A percentile compares a stretch with the other conserved stretches of the same genome.
phyloP scores from a whole-genome alignment of 495 filamentous ascomycete species.

The Aspergillus cavernicola region DNA sequence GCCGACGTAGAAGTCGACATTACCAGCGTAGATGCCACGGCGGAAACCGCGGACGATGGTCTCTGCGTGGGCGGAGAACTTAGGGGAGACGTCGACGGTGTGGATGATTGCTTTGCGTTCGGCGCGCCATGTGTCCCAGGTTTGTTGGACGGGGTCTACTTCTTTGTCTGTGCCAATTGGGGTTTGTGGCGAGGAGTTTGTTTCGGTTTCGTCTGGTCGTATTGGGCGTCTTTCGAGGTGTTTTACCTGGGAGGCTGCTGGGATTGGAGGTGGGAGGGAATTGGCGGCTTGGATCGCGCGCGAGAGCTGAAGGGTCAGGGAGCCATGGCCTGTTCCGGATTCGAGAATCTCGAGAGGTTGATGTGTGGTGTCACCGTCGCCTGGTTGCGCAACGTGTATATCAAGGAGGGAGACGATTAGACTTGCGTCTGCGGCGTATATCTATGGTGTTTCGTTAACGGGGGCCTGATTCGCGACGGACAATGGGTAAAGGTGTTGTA shows the following conservation, averaged over 20 bases:
- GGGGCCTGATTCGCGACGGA: neutral
- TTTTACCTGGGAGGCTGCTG: conserved; percentile 34
- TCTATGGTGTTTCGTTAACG: conserved; percentile 43
- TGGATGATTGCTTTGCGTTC: conserved; percentile 65
- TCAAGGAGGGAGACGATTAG: conserved; percentile 72
- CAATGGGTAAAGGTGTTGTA: neutral
- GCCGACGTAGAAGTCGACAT: conserved; percentile 71
- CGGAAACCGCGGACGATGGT: conserved; percentile 61
- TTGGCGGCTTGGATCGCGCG: conserved; percentile 76
- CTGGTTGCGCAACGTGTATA: conserved; percentile 53
- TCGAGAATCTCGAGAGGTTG: conserved; percentile 65
- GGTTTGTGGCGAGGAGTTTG: neutral
- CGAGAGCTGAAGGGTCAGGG: conserved; percentile 67
- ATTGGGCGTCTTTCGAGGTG: conserved; percentile 28
- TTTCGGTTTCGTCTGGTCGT: conserved; percentile 19
- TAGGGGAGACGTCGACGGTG: conserved; percentile 59
- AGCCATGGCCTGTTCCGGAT: conserved; percentile 76
- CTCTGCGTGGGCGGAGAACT: conserved; percentile 57
- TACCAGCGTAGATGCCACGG: conserved; percentile 59
- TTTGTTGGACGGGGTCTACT: conserved; percentile 19
- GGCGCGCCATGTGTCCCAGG: conserved; percentile 44
- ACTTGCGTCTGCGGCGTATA: conserved; percentile 69
- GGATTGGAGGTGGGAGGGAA: conserved; percentile 35
- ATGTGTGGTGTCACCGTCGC: conserved; percentile 21
- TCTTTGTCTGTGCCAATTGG: neutral